phyloP scores from a whole-genome alignment of 2,329 filamentous ascomycete genomes.

The Aspergillus sp. region DNA sequence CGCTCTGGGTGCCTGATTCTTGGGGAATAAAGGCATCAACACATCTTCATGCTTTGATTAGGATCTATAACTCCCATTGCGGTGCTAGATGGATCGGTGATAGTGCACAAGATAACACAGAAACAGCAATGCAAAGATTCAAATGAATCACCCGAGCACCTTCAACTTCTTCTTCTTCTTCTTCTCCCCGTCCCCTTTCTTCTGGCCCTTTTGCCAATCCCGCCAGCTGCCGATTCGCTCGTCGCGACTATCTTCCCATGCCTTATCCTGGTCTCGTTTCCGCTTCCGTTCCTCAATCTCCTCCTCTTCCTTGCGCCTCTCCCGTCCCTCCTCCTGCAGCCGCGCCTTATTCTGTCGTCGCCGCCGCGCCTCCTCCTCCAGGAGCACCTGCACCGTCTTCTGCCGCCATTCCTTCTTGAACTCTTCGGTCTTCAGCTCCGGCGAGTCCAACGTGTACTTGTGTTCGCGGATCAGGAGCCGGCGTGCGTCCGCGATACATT shows the following conservation, averaged over 20 bases:
- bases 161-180: conserved; percentile 63
- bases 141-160: conserved; percentile 40
- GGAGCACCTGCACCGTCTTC: conserved; percentile 84
- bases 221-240: conserved; percentile 92
- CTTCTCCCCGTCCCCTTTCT: conserved; percentile 52
- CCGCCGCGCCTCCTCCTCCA: conserved; percentile 86
- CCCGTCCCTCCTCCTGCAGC: conserved; percentile 93
- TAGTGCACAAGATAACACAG: neutral
- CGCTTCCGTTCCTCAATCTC: conserved; percentile 78
- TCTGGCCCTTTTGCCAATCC: conserved; percentile 73
- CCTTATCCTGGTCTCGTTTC: conserved; percentile 88
- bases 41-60: no score
- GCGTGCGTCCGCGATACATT: conserved; percentile 92
- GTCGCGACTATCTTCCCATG: conserved; percentile 92
- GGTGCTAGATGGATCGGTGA: neutral
- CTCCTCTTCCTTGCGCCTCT: conserved; percentile 81
- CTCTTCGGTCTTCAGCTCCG: conserved; percentile 75
- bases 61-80: no score
- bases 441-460: conserved; percentile 86
- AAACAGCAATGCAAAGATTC: neutral
- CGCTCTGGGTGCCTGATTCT: neutral
- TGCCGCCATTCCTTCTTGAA: conserved; percentile 86
- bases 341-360: conserved; percentile 85
- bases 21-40: neutral
- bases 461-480: conserved; percentile 92